Evolutionary conservation across 768 basidiomycete species (phyloP).

Genomic region (Trametopsis cervina): DNA sequence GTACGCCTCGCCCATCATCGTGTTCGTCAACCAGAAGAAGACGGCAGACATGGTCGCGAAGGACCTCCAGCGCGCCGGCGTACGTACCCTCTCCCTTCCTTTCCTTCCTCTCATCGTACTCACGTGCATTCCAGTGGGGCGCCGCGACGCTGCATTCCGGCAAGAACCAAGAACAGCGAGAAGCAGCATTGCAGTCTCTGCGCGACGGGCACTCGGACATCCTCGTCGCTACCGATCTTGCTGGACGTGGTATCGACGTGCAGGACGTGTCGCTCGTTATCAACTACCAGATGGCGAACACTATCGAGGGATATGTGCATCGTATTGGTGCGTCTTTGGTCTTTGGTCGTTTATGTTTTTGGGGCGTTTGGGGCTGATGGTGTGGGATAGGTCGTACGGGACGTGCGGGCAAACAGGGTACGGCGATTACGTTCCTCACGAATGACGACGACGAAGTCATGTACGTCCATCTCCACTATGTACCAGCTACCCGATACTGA

Average conservation of each 20-base stretch:
- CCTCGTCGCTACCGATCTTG: conserved; percentile 94
- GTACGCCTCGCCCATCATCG: conserved; percentile 88
- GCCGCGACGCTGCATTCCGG: conserved; percentile 93
- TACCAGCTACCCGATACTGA: conserved; percentile 8
- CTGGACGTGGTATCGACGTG: conserved; percentile 98
- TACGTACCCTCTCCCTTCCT: no score
- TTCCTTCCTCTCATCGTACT: background rate
- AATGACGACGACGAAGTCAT: conserved; percentile 98
- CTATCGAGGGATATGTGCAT: conserved; percentile 96
- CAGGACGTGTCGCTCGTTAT: conserved; percentile 93
- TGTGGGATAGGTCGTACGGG: conserved; percentile 93
- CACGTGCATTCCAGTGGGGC: conserved; percentile 53
- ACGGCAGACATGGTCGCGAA: conserved; percentile 97
- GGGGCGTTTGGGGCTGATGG: background rate
- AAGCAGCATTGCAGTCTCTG: conserved; percentile 81
- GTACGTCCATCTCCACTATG: conserved; percentile 55
- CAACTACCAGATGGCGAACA: conserved; percentile 96
- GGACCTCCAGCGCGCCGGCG: conserved; percentile 83
- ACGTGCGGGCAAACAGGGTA: conserved; percentile 92
- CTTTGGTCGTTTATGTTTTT: no score
- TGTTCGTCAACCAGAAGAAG: conserved; percentile 99
- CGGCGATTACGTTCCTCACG: conserved; percentile 91
- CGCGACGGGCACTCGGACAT: conserved; percentile 83
- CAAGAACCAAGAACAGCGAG: conserved; percentile 96
- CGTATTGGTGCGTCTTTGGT: conserved; percentile 70